Conservation (phyloP, 371 early-diverging fungal genomes). For the Smittium culicis region DNA sequence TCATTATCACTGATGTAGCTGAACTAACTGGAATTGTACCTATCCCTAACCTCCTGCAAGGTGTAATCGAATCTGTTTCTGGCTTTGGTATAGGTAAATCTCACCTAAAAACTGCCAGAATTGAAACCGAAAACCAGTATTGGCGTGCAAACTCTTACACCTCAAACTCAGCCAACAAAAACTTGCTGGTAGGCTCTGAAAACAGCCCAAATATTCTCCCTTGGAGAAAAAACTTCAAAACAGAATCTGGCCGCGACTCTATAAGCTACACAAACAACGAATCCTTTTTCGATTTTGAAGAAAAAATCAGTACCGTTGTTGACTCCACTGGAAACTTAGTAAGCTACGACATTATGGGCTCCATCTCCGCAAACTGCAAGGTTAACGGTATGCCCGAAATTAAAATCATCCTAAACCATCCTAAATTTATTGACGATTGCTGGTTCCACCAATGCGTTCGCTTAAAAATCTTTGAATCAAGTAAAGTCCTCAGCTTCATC, state of each 20-base stretch:
- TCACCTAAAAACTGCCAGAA: constrained; percentile 46
- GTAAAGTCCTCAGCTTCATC: constrained; percentile 69
- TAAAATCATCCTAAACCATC: constrained; percentile 54
- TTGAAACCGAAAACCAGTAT: constrained; percentile 34
- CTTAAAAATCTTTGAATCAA: constrained; percentile 61
- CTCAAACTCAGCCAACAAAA: too few species aligned
- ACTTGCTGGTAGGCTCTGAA: neutral
- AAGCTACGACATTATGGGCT: constrained; percentile 65
- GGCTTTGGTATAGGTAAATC: constrained; percentile 35
- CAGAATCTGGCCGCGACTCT: constrained; percentile 69
- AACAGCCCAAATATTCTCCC: neutral
- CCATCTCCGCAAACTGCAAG: constrained; percentile 53
- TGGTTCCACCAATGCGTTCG: constrained; percentile 85
- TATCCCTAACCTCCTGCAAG: constrained; percentile 70
- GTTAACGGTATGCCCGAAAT: constrained; percentile 86
- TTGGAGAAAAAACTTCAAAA: neutral
- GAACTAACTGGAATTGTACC: constrained; percentile 74
- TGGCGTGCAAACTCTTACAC: neutral
- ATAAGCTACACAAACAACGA: constrained; percentile 83
- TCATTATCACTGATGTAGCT: constrained; percentile 71
- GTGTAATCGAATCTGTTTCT: constrained; percentile 71
- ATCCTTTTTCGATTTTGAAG: constrained; percentile 80
- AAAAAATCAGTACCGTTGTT: constrained; percentile 71
- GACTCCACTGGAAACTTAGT: constrained; percentile 58
- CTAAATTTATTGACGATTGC: constrained; percentile 58